Conservation (phyloP, 2,329 filamentous ascomycete genomes). For the Ceratocystis ficicola region DNA sequence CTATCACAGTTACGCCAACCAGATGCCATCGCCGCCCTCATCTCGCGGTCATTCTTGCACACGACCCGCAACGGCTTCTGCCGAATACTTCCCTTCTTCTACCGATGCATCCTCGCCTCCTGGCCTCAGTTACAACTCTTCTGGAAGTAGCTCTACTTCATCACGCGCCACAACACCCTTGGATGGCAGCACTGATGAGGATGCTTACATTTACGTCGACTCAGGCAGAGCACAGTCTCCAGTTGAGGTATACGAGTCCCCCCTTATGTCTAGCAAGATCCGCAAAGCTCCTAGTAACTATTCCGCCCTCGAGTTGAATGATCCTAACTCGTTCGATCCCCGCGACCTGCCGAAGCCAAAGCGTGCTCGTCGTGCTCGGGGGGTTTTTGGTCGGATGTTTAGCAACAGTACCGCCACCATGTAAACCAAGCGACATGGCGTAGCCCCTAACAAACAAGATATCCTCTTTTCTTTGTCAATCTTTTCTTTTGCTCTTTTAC, state of each 20-base stretch:
- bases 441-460: not conserved
- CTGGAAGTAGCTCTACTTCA: constrained; percentile 36
- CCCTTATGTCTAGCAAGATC: constrained; percentile 27
- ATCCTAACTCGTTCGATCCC: constrained; percentile 40
- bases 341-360: constrained; percentile 39
- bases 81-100: not conserved
- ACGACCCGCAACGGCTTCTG: constrained; percentile 23
- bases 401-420: constrained; percentile 35
- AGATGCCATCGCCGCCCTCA: constrained; percentile 37
- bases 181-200: constrained; percentile 34
- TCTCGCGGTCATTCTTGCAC: constrained; percentile 36
- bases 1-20: constrained; percentile 26
- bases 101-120: not conserved
- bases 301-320: constrained; percentile 42
- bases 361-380: constrained; percentile 37
- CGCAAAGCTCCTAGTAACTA: constrained; percentile 27
- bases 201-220: constrained; percentile 27
- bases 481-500: not conserved
- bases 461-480: constrained; percentile 7
- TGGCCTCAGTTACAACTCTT: constrained; percentile 36
- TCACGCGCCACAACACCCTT: constrained; percentile 43
- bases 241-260: constrained; percentile 35
- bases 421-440: constrained; percentile 24
- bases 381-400: constrained; percentile 44
- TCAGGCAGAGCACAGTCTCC: constrained; percentile 40